Evolutionary conservation across 2,329 filamentous ascomycete genomes (phyloP), one percentile per base, ranked within the genome.

Genomic region (Metarhizium rileyi): DNA sequence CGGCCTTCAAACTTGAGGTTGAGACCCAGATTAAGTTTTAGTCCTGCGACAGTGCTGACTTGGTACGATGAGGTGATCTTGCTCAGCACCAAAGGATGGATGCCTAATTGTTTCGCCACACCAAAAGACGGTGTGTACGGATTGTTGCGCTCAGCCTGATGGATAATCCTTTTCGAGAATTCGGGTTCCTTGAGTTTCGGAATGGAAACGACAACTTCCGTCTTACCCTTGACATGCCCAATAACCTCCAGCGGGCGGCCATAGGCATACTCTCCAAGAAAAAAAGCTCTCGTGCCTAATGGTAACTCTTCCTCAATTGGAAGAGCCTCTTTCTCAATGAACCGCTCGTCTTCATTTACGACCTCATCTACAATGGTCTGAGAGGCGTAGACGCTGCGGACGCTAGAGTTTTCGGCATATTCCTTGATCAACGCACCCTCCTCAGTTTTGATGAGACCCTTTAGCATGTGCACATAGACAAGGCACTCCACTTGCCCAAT

Each of bases 1-100:
- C 88, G 91, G 2, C 82, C 88, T 64, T 98, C 93, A 52, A 98
- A 98, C 66, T 98, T 98, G 57, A 98, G 76, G 61, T 98, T 98
- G 53, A 98, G 75, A 0, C 93, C 93, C 23, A 98, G 73, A 60
- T 98, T 98, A 54, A 95, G 77, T 59, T 87, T 86, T 51, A 90
- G 74, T 23, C 87, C 89, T 50, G 88, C 88, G 4, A 91, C 81
- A 18, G 70, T 78, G 50, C 81, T 81, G 50, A 98, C 87, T 49
- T 84, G 86, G 66, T 95, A 97, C 0, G 91, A 90, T 2, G 93
- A 95, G 0, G 93, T 97, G 60, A 98, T 87, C 74, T 95, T 98
- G 67, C 90, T 95, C 28, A 98, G 73, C 2, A 93, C 86, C 46
- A 98, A 75, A 7, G 90, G 86, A 56, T 95, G 90, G 53, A 98